Evolutionary conservation across 805 yeast genomes (phyloP).

Genomic region (Saccharomycodes ludwigii): DNA sequence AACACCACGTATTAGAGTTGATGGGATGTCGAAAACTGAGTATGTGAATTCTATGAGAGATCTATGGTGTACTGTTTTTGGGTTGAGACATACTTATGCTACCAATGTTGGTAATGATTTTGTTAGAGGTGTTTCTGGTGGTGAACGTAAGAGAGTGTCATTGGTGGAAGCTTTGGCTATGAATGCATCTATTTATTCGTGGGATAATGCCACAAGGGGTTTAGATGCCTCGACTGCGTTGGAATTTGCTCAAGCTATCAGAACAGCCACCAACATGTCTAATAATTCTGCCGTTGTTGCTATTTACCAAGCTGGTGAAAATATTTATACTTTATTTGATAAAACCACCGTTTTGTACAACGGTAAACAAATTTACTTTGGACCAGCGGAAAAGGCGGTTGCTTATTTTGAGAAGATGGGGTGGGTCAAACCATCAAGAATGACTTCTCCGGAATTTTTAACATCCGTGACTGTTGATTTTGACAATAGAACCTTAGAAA

Average conservation of each 20-base stretch:
- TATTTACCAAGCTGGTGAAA: slow-evolving; percentile 58
- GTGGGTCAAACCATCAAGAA: slow-evolving; percentile 46
- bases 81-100: slow-evolving; percentile 45
- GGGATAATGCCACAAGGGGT: slow-evolving; percentile 65
- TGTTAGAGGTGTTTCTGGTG: slow-evolving; percentile 61
- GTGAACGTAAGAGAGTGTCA: slow-evolving; percentile 61
- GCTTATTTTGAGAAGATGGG: slow-evolving; percentile 49
- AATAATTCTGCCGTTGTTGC: slow-evolving; percentile 50
- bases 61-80: slow-evolving; percentile 34
- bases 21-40: slow-evolving; percentile 27
- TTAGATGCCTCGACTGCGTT: slow-evolving; percentile 60
- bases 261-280: slow-evolving; percentile 44
- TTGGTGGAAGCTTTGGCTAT: slow-evolving; percentile 51
- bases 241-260: slow-evolving; percentile 48
- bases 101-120: slow-evolving; percentile 59
- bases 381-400: slow-evolving; percentile 40
- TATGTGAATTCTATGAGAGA: slow-evolving; percentile 29
- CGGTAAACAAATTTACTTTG: slow-evolving; percentile 52
- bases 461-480: slow-evolving; percentile 56
- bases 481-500: slow-evolving; percentile 37
- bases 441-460: slow-evolving; percentile 56
- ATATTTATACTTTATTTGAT: slow-evolving; percentile 48
- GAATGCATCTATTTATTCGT: slow-evolving; percentile 43
- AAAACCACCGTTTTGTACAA: slow-evolving; percentile 46
- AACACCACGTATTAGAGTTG: slow-evolving; percentile 34